Evolutionary conservation across 495 filamentous ascomycete species (phyloP), one percentile per base, ranked within the genome.

Genomic region (Aspergillus diversus): DNA sequence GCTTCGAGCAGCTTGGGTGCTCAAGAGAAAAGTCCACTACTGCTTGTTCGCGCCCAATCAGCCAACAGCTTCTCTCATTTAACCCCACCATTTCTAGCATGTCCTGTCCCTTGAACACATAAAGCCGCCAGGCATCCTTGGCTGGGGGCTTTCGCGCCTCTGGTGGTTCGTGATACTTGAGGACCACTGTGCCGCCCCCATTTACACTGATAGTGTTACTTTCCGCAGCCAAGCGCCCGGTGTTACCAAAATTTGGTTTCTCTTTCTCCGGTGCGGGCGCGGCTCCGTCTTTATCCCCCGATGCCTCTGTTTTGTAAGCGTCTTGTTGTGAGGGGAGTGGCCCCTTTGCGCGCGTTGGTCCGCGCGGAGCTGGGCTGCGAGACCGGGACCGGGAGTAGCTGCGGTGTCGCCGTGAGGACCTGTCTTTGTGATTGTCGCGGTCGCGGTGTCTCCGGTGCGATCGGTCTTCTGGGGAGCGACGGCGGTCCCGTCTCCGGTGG

Each of bases 151-250:
- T 96, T 59, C 95, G 91, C 21, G 93, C 90, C 77, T 98, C 95
- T 17, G 92, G 81, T 5, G 95, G 95, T 75, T 99, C 95, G 74
- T 97, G 88, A 78, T 99, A 98, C 80, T 98, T 98, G 21, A 99
- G 80, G 3, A 92, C 88, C 50, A 96, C 85, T 3, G 81, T 77
- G 34, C 81, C 21, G 21, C 21, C 84, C 31, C 86, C 87, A 68
- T 87, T 82, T 31, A 82, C 80, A n/a, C 87, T 87, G 7, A 97
- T 81, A 2, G 92, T 90, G 72, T 97, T 98, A 50, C 92, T 92
- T 66, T 92, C 92, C 8, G 91, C 90, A 13, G 95, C 95, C 6
- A 99, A 84, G 7, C 90, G 78, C 17, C 95, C 95, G 0, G 91
- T 92, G 46, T 83, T 85, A 5, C 82, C 86, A 75, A 89, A 96